Conservation (phyloP, 257 asterid genomes). For the Mitragyna speciosa region DNA sequence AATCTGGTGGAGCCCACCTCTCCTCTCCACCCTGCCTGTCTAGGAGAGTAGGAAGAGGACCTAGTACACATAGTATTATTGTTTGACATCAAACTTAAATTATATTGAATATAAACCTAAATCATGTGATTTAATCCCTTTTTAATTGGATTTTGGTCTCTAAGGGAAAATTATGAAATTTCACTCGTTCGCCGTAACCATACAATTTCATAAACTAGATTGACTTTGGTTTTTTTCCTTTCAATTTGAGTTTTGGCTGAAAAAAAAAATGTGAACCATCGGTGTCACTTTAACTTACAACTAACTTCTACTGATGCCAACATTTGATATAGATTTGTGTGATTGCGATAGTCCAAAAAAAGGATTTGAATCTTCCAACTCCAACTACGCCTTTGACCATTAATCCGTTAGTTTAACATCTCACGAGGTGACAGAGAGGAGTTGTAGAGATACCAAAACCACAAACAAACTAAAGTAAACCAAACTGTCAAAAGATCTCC, state of each 20-base stretch:
- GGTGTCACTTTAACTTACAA: slow-evolving; percentile 28
- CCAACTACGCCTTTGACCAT: slow-evolving; percentile 32
- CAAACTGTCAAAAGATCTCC: not conserved
- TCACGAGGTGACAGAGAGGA: slow-evolving; percentile 52
- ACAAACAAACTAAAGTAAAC: slow-evolving; percentile 36
- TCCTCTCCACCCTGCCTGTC: not conserved
- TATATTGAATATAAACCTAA: not conserved
- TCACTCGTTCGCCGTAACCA: not conserved
- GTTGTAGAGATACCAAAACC: slow-evolving; percentile 52
- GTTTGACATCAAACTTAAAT: no score
- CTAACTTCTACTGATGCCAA: slow-evolving; percentile 18
- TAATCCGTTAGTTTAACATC: slow-evolving; percentile 21
- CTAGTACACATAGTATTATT: no score
- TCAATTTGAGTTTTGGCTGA: slow-evolving; percentile 17
- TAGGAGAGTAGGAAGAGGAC: not conserved
- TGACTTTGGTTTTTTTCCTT: not conserved
- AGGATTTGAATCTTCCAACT: slow-evolving; percentile 13
- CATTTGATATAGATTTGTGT: not conserved
- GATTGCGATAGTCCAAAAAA: slow-evolving; percentile 43
- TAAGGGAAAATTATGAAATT: not conserved
- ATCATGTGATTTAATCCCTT: not conserved
- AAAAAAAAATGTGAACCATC: not conserved
- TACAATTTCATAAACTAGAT: not conserved
- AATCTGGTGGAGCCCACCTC: not conserved
- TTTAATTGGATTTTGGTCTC: not conserved